These are phyloP conservation scores for Corchorus olitorius DNA, from an alignment of 345 rosid species.

Conservation along the genomic window DNA sequence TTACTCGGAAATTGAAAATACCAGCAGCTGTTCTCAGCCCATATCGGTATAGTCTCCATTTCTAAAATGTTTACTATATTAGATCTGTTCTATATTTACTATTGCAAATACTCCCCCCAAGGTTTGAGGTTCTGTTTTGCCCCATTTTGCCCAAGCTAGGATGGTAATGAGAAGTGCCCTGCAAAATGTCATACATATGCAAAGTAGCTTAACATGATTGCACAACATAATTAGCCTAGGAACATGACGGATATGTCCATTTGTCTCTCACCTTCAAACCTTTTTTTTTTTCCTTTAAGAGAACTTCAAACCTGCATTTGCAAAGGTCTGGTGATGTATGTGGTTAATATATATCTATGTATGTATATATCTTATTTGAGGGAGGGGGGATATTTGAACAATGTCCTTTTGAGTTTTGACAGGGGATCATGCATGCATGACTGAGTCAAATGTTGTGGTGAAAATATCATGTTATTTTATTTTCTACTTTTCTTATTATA, in stretches of 20 bases:
- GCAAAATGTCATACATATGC: neutral
- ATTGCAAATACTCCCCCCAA: neutral
- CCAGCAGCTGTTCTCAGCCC: constrained; percentile 97
- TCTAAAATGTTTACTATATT: neutral
- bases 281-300: neutral
- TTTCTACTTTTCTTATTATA: neutral
- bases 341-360: neutral
- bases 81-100: neutral
- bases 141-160: neutral
- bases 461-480: neutral
- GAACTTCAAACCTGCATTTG: neutral
- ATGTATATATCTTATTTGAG: too few species aligned
- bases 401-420: too few species aligned
- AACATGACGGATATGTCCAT: neutral
- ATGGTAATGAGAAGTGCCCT: neutral
- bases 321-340: neutral
- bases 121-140: neutral
- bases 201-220: neutral
- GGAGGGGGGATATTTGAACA: too few species aligned
- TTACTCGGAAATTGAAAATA: constrained; percentile 84
- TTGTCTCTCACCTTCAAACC: neutral
- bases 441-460: too few species aligned
- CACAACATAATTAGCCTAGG: neutral
- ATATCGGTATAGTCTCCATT: constrained; percentile 57
- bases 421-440: too few species aligned